Evolutionary conservation across 768 basidiomycete species (phyloP).

Genomic region (Lentinus tigrinus): DNA sequence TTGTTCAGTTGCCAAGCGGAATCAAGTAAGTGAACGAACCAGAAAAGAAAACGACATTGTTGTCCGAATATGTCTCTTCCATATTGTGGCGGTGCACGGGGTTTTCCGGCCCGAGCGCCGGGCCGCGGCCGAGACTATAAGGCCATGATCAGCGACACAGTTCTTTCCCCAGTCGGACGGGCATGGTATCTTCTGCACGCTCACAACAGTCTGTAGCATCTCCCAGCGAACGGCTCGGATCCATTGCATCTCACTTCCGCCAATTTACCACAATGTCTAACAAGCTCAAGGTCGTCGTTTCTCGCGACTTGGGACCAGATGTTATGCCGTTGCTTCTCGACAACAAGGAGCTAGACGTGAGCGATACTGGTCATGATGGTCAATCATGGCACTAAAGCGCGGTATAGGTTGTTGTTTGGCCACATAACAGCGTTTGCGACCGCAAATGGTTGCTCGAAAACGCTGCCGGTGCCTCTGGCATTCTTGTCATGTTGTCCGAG

Average conservation of each 20-base stretch:
- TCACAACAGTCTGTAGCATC: not conserved
- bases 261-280: slow-evolving; percentile 5
- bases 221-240: not conserved
- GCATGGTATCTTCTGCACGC: not conserved
- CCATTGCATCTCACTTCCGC: slow-evolving; percentile 3
- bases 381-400: not conserved
- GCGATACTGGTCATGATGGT: not conserved
- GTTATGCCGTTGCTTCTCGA: slow-evolving; percentile 56
- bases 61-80: not conserved
- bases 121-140: too few relatives aligned
- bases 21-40: too few relatives aligned
- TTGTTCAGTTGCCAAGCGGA: too few relatives aligned
- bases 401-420: slow-evolving; percentile 47
- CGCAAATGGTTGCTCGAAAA: slow-evolving; percentile 76
- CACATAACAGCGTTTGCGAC: slow-evolving; percentile 50
- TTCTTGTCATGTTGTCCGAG: slow-evolving; percentile 63
- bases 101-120: too few relatives aligned
- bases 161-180: not conserved
- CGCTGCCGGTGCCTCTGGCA: slow-evolving; percentile 59
- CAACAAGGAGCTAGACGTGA: slow-evolving; percentile 55
- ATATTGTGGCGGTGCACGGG: not conserved
- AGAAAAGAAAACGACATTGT: not conserved
- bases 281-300: slow-evolving; percentile 50
- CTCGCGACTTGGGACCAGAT: slow-evolving; percentile 60
- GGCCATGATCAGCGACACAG: not conserved